Conservation (phyloP, 768 basidiomycete genomes). For the Kwoniella shandongensis region DNA sequence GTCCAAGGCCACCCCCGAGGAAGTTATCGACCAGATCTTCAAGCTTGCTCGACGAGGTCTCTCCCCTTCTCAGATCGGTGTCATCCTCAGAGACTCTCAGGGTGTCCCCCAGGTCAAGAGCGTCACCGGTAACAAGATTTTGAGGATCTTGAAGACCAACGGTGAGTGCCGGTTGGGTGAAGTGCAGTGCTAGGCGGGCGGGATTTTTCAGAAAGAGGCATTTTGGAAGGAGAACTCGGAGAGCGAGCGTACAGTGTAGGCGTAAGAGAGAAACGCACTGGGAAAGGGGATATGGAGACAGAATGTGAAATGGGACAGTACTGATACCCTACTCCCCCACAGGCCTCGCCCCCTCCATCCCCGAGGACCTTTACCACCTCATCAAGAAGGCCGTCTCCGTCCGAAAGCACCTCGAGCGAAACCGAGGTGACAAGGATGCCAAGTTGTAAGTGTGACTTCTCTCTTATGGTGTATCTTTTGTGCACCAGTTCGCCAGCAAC, state of each 20-base stretch:
- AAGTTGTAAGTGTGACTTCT: slow-evolving; percentile 48
- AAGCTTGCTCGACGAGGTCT: slow-evolving; percentile 98
- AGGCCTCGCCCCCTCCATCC: slow-evolving; percentile 96
- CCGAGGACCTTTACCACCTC: slow-evolving; percentile 98
- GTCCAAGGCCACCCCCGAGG: slow-evolving; percentile 94
- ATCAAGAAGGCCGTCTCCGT: slow-evolving; percentile 99
- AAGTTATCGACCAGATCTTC: slow-evolving; percentile 92
- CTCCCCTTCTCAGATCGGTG: slow-evolving; percentile 97
- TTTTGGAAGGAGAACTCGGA: too few species aligned
- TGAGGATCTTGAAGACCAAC: slow-evolving; percentile 92
- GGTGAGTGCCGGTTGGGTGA: slow-evolving; percentile 61
- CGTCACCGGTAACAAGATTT: slow-evolving; percentile 99
- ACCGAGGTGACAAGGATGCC: slow-evolving; percentile 92
- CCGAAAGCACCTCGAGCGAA: slow-evolving; percentile 95
- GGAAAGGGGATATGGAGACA: background rate
- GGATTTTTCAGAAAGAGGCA: too few species aligned
- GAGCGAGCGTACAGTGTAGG: background rate
- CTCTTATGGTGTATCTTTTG: background rate
- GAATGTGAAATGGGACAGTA: background rate
- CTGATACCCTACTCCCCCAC: background rate
- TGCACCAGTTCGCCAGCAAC: slow-evolving; percentile 90
- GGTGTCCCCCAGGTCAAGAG: slow-evolving; percentile 97
- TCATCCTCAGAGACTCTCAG: slow-evolving; percentile 94
- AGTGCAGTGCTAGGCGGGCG: too few species aligned
- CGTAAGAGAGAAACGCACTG: background rate